Conservation (phyloP, 768 basidiomycete genomes). For the Boletus sp. region DNA sequence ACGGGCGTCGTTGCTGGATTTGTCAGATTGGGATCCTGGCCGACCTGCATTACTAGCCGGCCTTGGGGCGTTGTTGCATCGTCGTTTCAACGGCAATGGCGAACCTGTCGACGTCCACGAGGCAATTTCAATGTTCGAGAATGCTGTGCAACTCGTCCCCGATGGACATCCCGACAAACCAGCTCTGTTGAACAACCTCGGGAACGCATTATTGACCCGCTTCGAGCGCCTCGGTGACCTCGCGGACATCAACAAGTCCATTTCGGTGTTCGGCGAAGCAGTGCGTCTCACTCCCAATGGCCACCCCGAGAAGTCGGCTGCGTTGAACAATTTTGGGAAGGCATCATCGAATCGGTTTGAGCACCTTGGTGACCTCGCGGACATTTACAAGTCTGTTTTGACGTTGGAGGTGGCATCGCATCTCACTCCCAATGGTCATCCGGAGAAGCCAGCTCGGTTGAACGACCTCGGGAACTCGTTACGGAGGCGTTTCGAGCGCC, state of each 20-base stretch:
- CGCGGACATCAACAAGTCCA: neutral
- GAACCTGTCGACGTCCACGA: neutral
- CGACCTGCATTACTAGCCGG: neutral
- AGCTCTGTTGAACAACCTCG: neutral
- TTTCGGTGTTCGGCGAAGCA: neutral
- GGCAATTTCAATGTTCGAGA: neutral
- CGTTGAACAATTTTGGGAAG: neutral
- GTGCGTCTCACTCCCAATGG: neutral
- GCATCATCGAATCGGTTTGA: too few species aligned
- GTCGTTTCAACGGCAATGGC: neutral
- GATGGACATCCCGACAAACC: neutral
- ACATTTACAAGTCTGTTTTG: neutral
- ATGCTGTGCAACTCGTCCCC: neutral
- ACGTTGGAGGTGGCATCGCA: neutral
- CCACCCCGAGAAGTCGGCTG: neutral
- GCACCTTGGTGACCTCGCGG: neutral
- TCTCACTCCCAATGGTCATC: neutral
- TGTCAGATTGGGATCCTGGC: neutral
- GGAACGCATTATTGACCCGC: neutral
- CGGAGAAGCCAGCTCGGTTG: neutral
- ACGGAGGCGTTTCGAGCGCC: neutral
- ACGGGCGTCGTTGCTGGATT: neutral
- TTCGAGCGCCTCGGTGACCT: neutral
- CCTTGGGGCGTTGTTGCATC: neutral
- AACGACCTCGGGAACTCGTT: neutral